Percentiles rank a stretch among this genome's conserved stretches.
Conservation (phyloP, 768 basidiomycete species). For the Lactarius sanguifluus region DNA sequence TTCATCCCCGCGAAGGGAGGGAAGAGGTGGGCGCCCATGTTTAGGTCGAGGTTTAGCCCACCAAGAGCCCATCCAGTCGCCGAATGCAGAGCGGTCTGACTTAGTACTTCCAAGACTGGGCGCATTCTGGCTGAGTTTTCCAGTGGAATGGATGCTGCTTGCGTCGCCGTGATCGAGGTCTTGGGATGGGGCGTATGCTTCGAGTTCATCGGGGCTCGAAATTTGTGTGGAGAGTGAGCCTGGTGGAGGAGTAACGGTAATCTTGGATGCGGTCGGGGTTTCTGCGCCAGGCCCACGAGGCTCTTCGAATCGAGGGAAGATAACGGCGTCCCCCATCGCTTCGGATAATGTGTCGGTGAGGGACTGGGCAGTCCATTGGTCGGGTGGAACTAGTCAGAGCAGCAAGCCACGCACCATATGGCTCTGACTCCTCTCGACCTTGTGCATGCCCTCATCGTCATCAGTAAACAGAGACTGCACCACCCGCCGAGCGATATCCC, state of each 20-base stretch:
- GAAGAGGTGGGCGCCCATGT: conserved; percentile 31
- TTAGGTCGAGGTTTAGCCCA: conserved; percentile 55
- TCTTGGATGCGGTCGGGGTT: conserved; percentile 24
- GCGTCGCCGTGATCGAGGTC: conserved; percentile 15
- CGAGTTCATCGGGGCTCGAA: not conserved
- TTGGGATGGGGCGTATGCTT: not conserved
- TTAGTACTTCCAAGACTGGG: conserved; percentile 28
- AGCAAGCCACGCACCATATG: conserved; percentile 46
- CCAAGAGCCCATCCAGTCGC: conserved; percentile 80
- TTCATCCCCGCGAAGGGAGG: conserved; percentile 13
- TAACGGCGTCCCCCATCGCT: conserved; percentile 51
- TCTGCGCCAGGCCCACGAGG: conserved; percentile 22
- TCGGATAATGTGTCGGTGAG: conserved; percentile 48
- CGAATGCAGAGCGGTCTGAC: conserved; percentile 44
- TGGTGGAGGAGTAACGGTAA: conserved; percentile 23
- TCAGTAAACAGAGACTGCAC: conserved; percentile 62
- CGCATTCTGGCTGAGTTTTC: conserved; percentile 23
- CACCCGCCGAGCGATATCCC: conserved; percentile 65
- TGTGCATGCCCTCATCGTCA: conserved; percentile 45
- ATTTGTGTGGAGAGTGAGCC: not conserved
- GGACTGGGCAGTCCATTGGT: conserved; percentile 37
- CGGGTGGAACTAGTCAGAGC: not conserved
- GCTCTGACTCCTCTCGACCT: conserved; percentile 58
- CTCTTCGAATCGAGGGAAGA: conserved; percentile 36
- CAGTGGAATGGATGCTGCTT: conserved; percentile 25